Conservation (phyloP, 306 rosid species). For the Begonia peltatifolia region DNA sequence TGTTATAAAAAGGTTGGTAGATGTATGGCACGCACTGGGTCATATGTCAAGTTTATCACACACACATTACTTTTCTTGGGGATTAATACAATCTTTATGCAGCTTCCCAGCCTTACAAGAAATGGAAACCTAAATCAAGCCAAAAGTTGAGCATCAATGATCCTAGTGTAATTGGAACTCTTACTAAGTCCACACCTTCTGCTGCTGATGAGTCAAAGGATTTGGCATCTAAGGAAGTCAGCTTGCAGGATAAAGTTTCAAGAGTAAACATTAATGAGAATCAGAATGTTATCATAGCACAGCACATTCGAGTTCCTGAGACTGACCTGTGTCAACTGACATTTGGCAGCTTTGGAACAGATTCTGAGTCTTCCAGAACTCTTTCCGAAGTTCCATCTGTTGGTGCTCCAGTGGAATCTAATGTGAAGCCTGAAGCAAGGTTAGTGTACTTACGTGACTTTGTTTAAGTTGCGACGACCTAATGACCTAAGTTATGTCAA, state of each 20-base stretch:
- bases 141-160: slow-evolving; percentile 39
- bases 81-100: slow-evolving; percentile 12
- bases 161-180: slow-evolving; percentile 85
- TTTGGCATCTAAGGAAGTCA: slow-evolving; percentile 33
- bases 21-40: neutral
- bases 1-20: too few relatives aligned
- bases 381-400: slow-evolving; percentile 27
- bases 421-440: slow-evolving; percentile 48
- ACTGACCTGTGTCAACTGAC: slow-evolving; percentile 63
- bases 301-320: slow-evolving; percentile 81
- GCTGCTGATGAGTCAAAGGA: slow-evolving; percentile 35
- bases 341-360: slow-evolving; percentile 85
- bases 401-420: slow-evolving; percentile 37
- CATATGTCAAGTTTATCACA: neutral
- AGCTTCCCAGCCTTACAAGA: slow-evolving; percentile 78
- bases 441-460: slow-evolving; percentile 14
- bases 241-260: slow-evolving; percentile 49
- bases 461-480: slow-evolving; percentile 1
- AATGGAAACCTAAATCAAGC: slow-evolving; percentile 95
- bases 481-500: neutral
- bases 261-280: slow-evolving; percentile 41
- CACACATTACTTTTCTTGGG: too few relatives aligned
- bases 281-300: slow-evolving; percentile 78
- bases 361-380: slow-evolving; percentile 34
- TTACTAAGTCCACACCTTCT: slow-evolving; percentile 44